Conservation (phyloP, 305 asterid genomes). For the Ilex paraguariensis region DNA sequence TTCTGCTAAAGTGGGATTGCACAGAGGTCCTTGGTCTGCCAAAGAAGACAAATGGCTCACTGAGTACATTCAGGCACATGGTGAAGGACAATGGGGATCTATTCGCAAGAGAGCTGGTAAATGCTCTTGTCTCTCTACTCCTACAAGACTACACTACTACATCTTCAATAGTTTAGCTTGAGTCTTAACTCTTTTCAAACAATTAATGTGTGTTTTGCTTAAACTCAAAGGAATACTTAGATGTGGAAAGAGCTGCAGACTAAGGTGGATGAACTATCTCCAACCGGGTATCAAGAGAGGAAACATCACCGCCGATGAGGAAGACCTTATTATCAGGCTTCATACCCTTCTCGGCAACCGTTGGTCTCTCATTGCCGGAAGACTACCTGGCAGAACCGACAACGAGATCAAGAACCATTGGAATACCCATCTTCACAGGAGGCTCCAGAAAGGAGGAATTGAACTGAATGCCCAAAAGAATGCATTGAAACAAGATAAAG, state of each 20-base stretch:
- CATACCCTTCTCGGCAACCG: constrained; percentile 23
- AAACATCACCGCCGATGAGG: constrained; percentile 18
- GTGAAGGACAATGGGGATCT: constrained; percentile 50
- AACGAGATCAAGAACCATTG: constrained; percentile 23
- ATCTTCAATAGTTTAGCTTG: not conserved
- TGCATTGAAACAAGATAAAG: not conserved
- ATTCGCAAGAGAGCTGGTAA: constrained; percentile 45
- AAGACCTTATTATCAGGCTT: constrained; percentile 18
- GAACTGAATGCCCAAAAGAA: not conserved
- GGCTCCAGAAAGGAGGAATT: constrained; percentile 9
- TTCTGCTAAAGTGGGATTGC: constrained; percentile 34
- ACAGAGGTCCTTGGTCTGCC: constrained; percentile 47
- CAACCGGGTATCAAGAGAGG: constrained; percentile 20
- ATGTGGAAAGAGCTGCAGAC: constrained; percentile 24
- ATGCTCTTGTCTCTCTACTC: not conserved
- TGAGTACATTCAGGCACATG: constrained; percentile 30
- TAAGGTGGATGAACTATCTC: constrained; percentile 16
- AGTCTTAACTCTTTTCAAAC: not conserved
- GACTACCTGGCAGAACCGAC: constrained; percentile 26
- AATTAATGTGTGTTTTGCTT: not conserved
- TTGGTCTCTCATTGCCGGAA: constrained; percentile 24
- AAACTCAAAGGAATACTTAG: constrained; percentile 16
- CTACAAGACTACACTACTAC: not conserved
- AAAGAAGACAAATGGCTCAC: constrained; percentile 34
- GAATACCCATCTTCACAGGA: constrained; percentile 18